A percentile compares a stretch with the other conserved stretches of the same genome.
phyloP scores from a whole-genome alignment of 2,329 filamentous ascomycete species.

The Penicillium freii region DNA sequence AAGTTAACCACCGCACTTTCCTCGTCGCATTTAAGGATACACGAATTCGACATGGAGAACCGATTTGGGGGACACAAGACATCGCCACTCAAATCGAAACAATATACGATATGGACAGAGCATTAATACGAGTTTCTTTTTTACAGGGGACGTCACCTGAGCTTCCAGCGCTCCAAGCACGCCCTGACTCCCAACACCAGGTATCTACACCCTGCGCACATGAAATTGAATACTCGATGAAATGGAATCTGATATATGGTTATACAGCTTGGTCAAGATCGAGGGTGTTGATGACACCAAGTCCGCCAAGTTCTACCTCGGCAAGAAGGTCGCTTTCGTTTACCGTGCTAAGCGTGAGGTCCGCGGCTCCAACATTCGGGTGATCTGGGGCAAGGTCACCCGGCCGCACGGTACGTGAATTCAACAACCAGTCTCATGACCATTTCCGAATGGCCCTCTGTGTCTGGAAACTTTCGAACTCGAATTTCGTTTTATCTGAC shows the following conservation, averaged over 20 bases:
- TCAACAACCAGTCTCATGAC: slow-evolving; percentile 7
- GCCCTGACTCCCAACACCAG: slow-evolving; percentile 83
- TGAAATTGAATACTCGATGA: slow-evolving; percentile 10
- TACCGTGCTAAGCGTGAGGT: slow-evolving; percentile 95
- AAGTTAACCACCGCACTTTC: slow-evolving; percentile 51
- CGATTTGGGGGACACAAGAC: slow-evolving; percentile 16
- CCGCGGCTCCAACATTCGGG: slow-evolving; percentile 95
- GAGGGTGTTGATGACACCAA: slow-evolving; percentile 92
- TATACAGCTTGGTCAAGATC: slow-evolving; percentile 83
- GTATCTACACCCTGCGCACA: slow-evolving; percentile 29
- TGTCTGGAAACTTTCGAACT: background rate
- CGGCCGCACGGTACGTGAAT: slow-evolving; percentile 76
- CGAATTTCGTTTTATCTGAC: slow-evolving; percentile 8
- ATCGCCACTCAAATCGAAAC: slow-evolving; percentile 4
- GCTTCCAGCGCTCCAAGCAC: slow-evolving; percentile 94
- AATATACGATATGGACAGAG: slow-evolving; percentile 21
- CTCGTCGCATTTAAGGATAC: slow-evolving; percentile 22
- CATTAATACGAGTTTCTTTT: slow-evolving; percentile 38
- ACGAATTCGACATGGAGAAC: slow-evolving; percentile 19
- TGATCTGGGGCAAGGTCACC: slow-evolving; percentile 99
- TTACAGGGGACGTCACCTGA: slow-evolving; percentile 90
- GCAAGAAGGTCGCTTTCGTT: slow-evolving; percentile 98
- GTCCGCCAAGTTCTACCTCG: slow-evolving; percentile 94
- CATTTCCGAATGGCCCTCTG: background rate
- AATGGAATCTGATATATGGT: slow-evolving; percentile 27